Percentiles rank a stretch among this genome's conserved stretches.
These are phyloP conservation scores for Begonia peltatifolia DNA, from an alignment of 306 rosid genomes.

Conservation along the genomic window DNA sequence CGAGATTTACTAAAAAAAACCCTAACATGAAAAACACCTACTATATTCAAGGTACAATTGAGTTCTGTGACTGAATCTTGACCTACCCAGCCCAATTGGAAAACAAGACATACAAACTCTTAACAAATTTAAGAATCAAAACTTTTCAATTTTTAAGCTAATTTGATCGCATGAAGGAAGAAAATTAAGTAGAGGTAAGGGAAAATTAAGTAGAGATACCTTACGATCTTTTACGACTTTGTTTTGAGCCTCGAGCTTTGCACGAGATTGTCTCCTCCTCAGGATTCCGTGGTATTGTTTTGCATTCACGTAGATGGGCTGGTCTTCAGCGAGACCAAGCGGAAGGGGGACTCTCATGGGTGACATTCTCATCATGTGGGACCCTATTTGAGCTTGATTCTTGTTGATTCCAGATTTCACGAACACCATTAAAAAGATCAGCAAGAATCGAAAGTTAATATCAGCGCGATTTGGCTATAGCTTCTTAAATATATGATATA, in stretches of 20 bases:
- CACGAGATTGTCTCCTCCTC: constrained; percentile 81
- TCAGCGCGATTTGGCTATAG: too few species aligned
- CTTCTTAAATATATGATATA: too few species aligned
- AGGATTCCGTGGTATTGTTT: constrained; percentile 88
- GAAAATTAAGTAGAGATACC: constrained; percentile 17
- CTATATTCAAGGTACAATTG: not conserved
- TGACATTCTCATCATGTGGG: constrained; percentile 43
- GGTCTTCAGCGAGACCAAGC: constrained; percentile 59
- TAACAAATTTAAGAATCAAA: too few species aligned
- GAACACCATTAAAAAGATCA: not conserved
- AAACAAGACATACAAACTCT: too few species aligned
- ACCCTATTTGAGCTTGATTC: constrained; percentile 25
- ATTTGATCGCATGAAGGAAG: not conserved
- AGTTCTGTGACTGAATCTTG: not conserved
- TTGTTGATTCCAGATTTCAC: constrained; percentile 1
- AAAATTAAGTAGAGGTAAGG: constrained; percentile 2
- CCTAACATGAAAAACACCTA: not conserved
- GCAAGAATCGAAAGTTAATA: not conserved
- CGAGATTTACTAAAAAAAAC: too few species aligned
- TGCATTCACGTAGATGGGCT: constrained; percentile 81
- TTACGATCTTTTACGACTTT: constrained; percentile 57
- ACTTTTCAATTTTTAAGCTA: too few species aligned
- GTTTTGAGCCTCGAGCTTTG: constrained; percentile 78
- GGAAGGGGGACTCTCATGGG: constrained; percentile 65
- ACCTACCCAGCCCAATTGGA: too few species aligned